phyloP scores from a whole-genome alignment of 805 yeast species.

The Starmerella asiatica region DNA sequence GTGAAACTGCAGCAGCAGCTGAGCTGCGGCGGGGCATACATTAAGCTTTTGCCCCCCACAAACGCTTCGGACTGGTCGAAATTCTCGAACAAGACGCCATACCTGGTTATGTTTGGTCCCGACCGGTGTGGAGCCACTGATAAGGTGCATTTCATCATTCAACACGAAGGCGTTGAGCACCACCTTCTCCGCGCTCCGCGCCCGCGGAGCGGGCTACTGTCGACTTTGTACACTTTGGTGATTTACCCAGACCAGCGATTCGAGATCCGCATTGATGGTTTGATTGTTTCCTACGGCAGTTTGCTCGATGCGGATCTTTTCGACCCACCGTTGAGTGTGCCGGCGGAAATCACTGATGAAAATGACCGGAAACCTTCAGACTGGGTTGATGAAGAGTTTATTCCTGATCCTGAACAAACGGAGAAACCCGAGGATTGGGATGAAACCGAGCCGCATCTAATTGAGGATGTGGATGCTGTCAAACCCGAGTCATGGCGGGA shows the following conservation, averaged over 20 bases:
- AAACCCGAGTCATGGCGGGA: constrained; percentile 79
- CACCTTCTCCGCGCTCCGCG: constrained; percentile 52
- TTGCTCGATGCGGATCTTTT: constrained; percentile 43
- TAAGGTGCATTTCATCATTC: constrained; percentile 64
- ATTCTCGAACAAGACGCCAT: constrained; percentile 55
- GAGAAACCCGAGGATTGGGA: constrained; percentile 79
- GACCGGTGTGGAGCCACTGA: constrained; percentile 76
- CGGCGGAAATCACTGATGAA: constrained; percentile 45
- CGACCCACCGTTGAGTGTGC: constrained; percentile 54
- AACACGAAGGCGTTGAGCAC: constrained; percentile 50
- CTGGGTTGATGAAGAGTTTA: constrained; percentile 62
- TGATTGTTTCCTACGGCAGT: constrained; percentile 55
- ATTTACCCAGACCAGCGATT: constrained; percentile 51
- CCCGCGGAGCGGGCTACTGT: constrained; percentile 39
- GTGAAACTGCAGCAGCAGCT: constrained; percentile 69
- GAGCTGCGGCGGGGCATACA: constrained; percentile 79
- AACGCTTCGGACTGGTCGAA: constrained; percentile 31
- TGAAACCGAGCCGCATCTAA: constrained; percentile 47
- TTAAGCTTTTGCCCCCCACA: constrained; percentile 49
- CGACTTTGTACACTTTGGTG: constrained; percentile 65
- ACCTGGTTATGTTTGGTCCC: constrained; percentile 88
- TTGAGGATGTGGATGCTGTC: constrained; percentile 51
- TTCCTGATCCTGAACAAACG: constrained; percentile 54
- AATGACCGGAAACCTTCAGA: constrained; percentile 54
- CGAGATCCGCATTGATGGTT: constrained; percentile 76